Base-by-base conservation (phyloP, 2,329 filamentous ascomycete species). In the Capronia epimyces region DNA sequence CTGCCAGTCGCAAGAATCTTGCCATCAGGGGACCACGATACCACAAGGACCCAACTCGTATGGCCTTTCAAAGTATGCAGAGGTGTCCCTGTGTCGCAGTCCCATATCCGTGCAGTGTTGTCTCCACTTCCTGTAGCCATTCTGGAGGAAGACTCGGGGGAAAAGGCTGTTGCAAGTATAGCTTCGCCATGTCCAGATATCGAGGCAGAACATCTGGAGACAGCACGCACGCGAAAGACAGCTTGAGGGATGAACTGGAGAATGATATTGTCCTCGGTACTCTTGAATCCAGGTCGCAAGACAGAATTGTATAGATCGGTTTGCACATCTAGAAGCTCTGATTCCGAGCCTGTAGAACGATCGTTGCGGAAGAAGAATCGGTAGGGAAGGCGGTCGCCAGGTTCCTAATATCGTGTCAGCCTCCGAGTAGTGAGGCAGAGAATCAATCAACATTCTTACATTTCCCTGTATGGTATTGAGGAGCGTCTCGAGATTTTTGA, bases 171-270 rank as follows among this genome's bases (percentile, higher is more conserved):
- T 24, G 87, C 81, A 18, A 97, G 75, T 60, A 97, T 97, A 2
- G 90, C 84, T 67, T 95, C 87, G 32, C 89, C 90, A 69, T 98
- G 93, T 10, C 93, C 93, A 2, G 86, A 83, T 59, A 97, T 94
- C 47, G 83, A 83, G 54, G 90, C 87, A 5, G 90, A 86, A 72
- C 93, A 91, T 68, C 93, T 80, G 43, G 90, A 91, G 36, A 96
- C 89, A 9, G 89, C 86, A 63, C 93, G 89, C 20, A 97, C 93
- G 63, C 86, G 84, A 75, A 96, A 97, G 0, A 97, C 86, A 18
- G 91, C 89, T 68, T 98, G 91, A 0, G 93, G 91, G 31, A 81
- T 80, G 66, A 81, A 84, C 52, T 82, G 78, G 12, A 85, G 75
- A 34, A 77, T 75, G 21, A 85, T 72, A 27, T 78, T 75, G 55